Conservation (phyloP, 2,329 filamentous ascomycete species). For the Fusarium sp. region DNA sequence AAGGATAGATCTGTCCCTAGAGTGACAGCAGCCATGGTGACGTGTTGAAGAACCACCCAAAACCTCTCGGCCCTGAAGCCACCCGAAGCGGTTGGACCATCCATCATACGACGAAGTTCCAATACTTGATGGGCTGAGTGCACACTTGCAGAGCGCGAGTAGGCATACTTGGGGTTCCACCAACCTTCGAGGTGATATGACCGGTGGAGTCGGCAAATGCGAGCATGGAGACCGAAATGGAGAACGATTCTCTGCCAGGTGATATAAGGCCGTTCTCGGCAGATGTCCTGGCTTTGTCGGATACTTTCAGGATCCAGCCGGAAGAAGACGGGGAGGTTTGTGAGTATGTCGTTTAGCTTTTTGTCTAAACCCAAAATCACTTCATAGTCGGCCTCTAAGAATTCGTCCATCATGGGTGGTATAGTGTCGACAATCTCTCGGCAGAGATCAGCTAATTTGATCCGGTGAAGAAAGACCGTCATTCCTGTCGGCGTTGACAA, state of each 20-base stretch:
- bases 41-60: not conserved
- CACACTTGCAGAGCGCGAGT: not conserved
- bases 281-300: not conserved
- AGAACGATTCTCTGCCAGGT: not conserved
- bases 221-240: not conserved
- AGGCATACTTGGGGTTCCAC: not conserved
- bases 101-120: slow-evolving; percentile 1
- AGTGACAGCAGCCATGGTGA: slow-evolving; percentile 1
- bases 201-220: not conserved
- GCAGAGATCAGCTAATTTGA: not conserved
- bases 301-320: not conserved
- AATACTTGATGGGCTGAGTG: not conserved
- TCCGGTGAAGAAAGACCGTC: not conserved
- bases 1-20: not conserved
- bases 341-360: not conserved
- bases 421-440: slow-evolving; percentile 6
- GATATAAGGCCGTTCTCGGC: not conserved
- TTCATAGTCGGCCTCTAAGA: not conserved
- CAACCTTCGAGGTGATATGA: not conserved
- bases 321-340: not conserved
- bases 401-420: not conserved
- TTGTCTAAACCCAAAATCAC: not conserved
- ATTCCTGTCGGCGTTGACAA: not conserved
- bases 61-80: not conserved
- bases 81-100: not conserved